Percentiles rank a stretch among this genome's conserved stretches.
Conservation (phyloP, 139 green algal genomes). For the Micractinium conductrix region DNA sequence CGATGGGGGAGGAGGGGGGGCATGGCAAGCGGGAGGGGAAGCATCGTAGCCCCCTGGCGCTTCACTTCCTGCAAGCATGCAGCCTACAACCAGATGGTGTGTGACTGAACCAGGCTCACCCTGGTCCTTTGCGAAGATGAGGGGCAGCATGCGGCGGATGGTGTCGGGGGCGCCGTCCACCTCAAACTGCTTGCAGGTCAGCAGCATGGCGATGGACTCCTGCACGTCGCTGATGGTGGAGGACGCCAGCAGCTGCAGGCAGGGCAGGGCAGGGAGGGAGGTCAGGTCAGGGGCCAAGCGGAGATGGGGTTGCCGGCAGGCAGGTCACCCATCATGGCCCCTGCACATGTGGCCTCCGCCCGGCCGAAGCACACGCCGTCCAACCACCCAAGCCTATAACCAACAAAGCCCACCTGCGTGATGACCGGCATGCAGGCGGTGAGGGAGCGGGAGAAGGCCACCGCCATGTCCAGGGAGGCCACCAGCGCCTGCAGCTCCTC, state of each 20-base stretch:
- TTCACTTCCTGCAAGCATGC: background rate
- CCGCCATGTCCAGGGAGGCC: conserved; percentile 73
- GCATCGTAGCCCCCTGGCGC: too few relatives aligned
- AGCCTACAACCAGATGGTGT: background rate
- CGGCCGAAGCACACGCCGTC: too few relatives aligned
- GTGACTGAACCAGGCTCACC: conserved; percentile 25
- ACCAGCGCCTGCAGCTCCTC: conserved; percentile 66
- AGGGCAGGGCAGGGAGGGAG: too few relatives aligned
- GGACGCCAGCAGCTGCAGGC: conserved; percentile 73
- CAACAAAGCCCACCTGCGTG: conserved; percentile 71
- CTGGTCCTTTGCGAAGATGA: conserved; percentile 86
- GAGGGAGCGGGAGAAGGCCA: conserved; percentile 65
- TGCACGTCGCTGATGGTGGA: conserved; percentile 66
- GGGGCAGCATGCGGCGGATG: conserved; percentile 79
- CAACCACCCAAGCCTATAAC: too few relatives aligned
- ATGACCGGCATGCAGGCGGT: conserved; percentile 55
- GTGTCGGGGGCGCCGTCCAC: conserved; percentile 54
- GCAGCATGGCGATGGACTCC: conserved; percentile 80
- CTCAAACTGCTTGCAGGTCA: conserved; percentile 73
- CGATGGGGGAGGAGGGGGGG: too few relatives aligned
- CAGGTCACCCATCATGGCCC: background rate
- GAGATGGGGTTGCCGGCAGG: background rate
- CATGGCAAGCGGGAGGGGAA: too few relatives aligned
- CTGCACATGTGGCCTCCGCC: conserved; percentile 6
- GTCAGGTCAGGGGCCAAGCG: background rate